These are phyloP conservation scores for Paecilomyces sp. DNA, from an alignment of 2,329 filamentous ascomycete species.

Conservation along the genomic window DNA sequence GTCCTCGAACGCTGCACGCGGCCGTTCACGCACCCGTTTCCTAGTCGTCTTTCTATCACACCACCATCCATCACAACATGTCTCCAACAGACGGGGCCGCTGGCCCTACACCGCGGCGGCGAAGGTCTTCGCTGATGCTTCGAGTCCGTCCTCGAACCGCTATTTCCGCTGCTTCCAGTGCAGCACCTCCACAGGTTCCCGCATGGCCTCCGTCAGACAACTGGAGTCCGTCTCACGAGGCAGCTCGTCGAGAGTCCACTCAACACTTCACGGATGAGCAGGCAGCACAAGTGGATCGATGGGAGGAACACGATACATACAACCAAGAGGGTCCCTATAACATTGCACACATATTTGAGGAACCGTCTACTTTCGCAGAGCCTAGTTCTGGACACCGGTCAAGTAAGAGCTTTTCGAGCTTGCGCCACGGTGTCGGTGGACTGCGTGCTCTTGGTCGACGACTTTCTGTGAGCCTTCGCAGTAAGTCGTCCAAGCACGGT, in stretches of 20 bases:
- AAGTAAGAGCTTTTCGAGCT: conserved; percentile 35
- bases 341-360: conserved; percentile 21
- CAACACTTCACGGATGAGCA: conserved; percentile 7
- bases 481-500: conserved; percentile 26
- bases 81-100: conserved; percentile 22
- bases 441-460: conserved; percentile 34
- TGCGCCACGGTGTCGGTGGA: conserved; percentile 35
- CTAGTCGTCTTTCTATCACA: not conserved
- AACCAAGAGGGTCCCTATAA: conserved; percentile 18
- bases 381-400: conserved; percentile 23
- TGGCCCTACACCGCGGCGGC: conserved; percentile 17
- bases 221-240: conserved; percentile 7
- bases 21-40: not conserved
- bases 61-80: conserved; percentile 11
- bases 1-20: not conserved
- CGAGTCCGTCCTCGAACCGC: conserved; percentile 31
- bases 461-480: conserved; percentile 32
- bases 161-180: conserved; percentile 15
- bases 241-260: conserved; percentile 4
- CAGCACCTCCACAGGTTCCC: conserved; percentile 1
- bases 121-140: conserved; percentile 32
- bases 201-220: conserved; percentile 5
- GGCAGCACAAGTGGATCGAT: not conserved
- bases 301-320: conserved; percentile 15
- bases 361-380: conserved; percentile 24